Evolutionary conservation across 108 stramenopile species (phyloP), one percentile per base, ranked within the genome.

Genomic region (Fragilariopsis cylindrus): DNA sequence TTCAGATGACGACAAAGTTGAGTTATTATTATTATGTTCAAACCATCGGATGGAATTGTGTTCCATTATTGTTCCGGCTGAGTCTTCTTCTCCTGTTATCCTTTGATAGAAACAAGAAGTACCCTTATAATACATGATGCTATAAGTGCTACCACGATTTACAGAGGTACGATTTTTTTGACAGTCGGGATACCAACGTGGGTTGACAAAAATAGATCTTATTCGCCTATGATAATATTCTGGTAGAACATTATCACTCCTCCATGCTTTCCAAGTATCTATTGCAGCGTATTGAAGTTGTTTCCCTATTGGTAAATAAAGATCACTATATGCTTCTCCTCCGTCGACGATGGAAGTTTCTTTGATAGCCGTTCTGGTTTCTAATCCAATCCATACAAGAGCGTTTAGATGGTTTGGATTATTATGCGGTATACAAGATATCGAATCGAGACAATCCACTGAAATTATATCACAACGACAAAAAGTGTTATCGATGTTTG

Each of bases 401-500:
- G 62, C 62, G 13, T 63, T 48, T 8, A 13, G 54, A 21, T 57
- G n/a, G 44, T 64, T 47, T 43, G 65, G 44, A 19, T 75, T 57
- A 11, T 57, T 19, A 48, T 42, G 15, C n/a, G 57, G 69, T 21
- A 76, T 9, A 69, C 76, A 76, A 1, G 49, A 7, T 0, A 76
- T 62, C 11, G 47, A 4, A 7, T 76, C 41, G 16, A 76, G 57
- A 50, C 76, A 76, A 63, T 76, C 76, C n/a, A 43, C 43, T 0
- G 76, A 76, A 46, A 76, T 7, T 18, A 76, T n/a, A 8, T 76
- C 50, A 44, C 76, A 76, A 40, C n/a, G 12, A 52, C 76, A 76
- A 1, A 44, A 45, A 0, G 62, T 45, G 3, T 3, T 7, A 6
- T 15, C 1, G 7, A 5, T 13, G 2, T 63, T 63, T 11, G 40